phyloP scores from a whole-genome alignment of 768 basidiomycete species.

The Rickenella mellea region DNA sequence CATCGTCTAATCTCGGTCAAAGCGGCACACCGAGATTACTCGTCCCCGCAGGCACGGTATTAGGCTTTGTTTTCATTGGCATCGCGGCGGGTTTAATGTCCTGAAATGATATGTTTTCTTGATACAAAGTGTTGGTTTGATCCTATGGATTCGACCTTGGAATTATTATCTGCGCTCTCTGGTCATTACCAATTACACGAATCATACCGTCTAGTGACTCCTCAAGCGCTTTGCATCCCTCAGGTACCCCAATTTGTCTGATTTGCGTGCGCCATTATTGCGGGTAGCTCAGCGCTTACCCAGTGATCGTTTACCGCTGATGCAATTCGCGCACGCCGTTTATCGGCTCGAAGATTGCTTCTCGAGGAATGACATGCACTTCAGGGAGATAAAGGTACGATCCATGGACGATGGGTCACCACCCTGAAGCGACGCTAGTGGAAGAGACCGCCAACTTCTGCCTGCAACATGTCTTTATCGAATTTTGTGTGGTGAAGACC shows the following conservation, averaged over 20 bases:
- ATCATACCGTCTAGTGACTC: constrained; percentile 49
- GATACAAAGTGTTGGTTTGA: too few relatives aligned
- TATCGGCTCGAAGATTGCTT: constrained; percentile 48
- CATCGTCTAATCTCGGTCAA: too few relatives aligned
- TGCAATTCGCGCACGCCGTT: constrained; percentile 47
- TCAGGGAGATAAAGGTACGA: constrained; percentile 82
- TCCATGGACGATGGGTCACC: constrained; percentile 93
- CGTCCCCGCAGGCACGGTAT: too few relatives aligned
- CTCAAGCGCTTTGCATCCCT: constrained; percentile 51
- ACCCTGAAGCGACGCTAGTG: constrained; percentile 92
- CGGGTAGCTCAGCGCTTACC: constrained; percentile 73
- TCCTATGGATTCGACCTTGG: too few relatives aligned
- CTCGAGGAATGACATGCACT: constrained; percentile 94
- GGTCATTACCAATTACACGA: too few relatives aligned
- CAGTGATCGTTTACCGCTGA: constrained; percentile 86
- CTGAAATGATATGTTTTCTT: too few relatives aligned
- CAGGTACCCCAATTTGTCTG: constrained; percentile 89
- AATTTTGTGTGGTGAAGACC: constrained; percentile 88
- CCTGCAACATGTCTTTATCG: constrained; percentile 87
- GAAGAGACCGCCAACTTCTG: constrained; percentile 87
- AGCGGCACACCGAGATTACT: too few relatives aligned
- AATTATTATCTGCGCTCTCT: too few relatives aligned
- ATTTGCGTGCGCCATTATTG: constrained; percentile 82
- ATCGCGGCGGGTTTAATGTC: too few relatives aligned
- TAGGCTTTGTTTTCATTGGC: too few relatives aligned